Percentiles rank a stretch among this genome's conserved stretches.
phyloP scores from a whole-genome alignment of 2,329 filamentous ascomycete genomes.

The Diplodia seriata region DNA sequence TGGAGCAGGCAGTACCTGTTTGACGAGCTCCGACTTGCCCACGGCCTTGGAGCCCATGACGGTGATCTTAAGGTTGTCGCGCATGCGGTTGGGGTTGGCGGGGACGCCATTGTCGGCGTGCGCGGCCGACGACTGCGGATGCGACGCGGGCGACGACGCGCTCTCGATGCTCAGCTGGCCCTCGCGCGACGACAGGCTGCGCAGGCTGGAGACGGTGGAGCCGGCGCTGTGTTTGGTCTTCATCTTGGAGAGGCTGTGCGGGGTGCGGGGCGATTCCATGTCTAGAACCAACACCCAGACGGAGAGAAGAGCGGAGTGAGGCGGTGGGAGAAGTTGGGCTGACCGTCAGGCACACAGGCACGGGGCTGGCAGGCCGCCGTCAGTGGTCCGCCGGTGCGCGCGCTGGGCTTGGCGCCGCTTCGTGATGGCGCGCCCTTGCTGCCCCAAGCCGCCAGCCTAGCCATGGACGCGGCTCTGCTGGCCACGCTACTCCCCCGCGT shows the following conservation, averaged over 20 bases:
- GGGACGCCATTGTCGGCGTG: constrained; percentile 17
- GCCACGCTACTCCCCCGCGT: not conserved
- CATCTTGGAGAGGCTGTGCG: constrained; percentile 16
- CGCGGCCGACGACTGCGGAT: not conserved
- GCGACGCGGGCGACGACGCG: constrained; percentile 16
- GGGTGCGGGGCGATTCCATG: constrained; percentile 16
- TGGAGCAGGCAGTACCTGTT: not conserved
- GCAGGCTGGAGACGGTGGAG: constrained; percentile 24
- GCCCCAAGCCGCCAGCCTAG: not conserved
- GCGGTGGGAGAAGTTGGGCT: constrained; percentile 4
- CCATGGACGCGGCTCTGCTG: constrained; percentile 14
- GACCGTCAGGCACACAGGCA: constrained; percentile 5
- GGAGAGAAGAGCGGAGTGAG: not conserved
- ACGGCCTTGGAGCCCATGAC: constrained; percentile 19
- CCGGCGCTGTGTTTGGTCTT: constrained; percentile 11
- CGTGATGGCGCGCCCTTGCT: constrained; percentile 7
- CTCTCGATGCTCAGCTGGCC: constrained; percentile 28
- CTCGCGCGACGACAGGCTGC: constrained; percentile 26
- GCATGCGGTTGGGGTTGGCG: constrained; percentile 28
- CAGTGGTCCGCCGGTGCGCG: constrained; percentile 3
- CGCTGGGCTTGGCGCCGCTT: not conserved
- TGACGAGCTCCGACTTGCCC: constrained; percentile 24
- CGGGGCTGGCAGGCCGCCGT: not conserved
- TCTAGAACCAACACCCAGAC: constrained; percentile 1
- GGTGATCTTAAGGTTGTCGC: constrained; percentile 29